Conservation (phyloP, 2,329 filamentous ascomycete genomes). For the Purpureocillium lavendulum region DNA sequence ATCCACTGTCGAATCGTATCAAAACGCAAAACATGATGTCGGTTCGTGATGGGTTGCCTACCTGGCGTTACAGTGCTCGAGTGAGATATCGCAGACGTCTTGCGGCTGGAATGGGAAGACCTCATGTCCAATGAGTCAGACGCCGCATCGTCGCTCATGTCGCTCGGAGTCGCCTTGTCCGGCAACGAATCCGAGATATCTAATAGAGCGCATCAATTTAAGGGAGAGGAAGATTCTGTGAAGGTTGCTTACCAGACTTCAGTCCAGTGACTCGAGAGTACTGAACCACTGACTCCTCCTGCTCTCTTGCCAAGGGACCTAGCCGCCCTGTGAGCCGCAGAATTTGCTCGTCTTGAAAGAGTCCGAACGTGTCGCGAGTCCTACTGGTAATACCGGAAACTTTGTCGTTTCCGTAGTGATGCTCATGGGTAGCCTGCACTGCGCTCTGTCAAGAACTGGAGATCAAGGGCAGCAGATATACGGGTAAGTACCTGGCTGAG, state of each 20-base stretch:
- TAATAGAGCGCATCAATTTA: not conserved
- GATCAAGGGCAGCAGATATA: not conserved
- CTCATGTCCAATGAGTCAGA: not conserved
- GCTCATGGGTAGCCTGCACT: not conserved
- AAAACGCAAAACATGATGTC: not conserved
- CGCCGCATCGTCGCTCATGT: not conserved
- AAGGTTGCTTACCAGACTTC: conserved; percentile 1
- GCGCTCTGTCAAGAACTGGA: not conserved
- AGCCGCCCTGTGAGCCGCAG: not conserved
- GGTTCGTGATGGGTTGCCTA: not conserved
- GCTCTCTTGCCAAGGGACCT: not conserved
- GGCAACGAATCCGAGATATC: not conserved
- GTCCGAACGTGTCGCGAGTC: not conserved
- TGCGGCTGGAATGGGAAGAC: not conserved
- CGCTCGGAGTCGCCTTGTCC: not conserved
- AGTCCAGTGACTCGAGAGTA: not conserved
- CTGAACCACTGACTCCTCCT: not conserved
- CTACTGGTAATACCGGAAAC: not conserved
- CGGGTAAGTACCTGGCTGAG: not conserved
- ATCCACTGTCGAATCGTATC: conserved; percentile 1
- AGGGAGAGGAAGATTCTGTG: not conserved
- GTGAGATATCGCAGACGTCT: not conserved
- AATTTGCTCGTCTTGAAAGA: not conserved
- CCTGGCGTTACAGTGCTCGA: not conserved
- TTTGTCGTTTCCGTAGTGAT: not conserved